Base-by-base conservation (phyloP, 1,284 basidiomycete genomes). In the Leccinum idahoense region DNA sequence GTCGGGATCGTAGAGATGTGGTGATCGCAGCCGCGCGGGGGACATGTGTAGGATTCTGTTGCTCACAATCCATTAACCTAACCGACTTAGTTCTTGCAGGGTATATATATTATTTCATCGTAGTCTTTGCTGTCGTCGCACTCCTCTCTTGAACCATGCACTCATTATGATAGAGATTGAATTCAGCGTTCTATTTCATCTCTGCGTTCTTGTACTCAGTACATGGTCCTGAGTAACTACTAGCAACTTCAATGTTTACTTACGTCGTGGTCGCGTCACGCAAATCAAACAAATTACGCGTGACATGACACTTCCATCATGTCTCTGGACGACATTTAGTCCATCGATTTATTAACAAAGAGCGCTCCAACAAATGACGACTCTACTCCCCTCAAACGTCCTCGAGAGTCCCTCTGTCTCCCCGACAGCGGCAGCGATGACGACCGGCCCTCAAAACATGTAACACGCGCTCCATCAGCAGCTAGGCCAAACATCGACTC, bases 401-500 rank as follows among this genome's bases (percentile, higher is more conserved):
- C 75, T 0, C 74, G 69, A 35, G 75, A 78, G 10, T 66, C 81
- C 1, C 78, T 88, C 20, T 88, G 88, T 67, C 74, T 85, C 35
- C 79, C 81, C 0, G 84, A 85, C 57, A 81, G 83, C 62, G 81
- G 82, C 49, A 63, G 65, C 55, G 71, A 76, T 26, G 60, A 71
- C 49, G 76, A 75, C 26, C 69, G 68, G 1, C 66, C 71, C 57
- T 61, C 66, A 23, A 67, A 65, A 61, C 62, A 63, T 14, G 66
- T 63, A 35, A 67, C 58, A 4, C 66, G 70, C 0, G 69, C 71
- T 2, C 63, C 68, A 62, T 49, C 69, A 1, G 58, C 67, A 7
- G 60, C 68, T 4, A 67, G 67, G 51, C 71, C 78, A 11, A 82
- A 87, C 58, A 78, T 90, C 18, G 86, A 88, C 60, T 84, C 84